A percentile compares a stretch with the other conserved stretches of the same genome.
These are phyloP conservation scores for Cladosporium sphaerospermum DNA, from an alignment of 2,329 filamentous ascomycete species.

Conservation along the genomic window DNA sequence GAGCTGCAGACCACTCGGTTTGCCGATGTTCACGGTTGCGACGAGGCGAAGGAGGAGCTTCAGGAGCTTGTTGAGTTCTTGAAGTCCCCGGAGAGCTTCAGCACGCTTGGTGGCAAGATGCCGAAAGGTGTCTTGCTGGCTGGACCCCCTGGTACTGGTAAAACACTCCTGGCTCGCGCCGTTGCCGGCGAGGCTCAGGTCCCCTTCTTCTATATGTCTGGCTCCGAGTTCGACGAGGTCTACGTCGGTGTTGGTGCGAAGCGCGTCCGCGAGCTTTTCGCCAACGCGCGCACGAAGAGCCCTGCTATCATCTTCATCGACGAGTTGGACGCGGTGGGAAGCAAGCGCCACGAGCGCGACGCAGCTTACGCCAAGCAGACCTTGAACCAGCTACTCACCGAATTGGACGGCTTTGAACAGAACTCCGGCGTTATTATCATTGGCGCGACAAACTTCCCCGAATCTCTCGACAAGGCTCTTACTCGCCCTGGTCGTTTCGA, in stretches of 20 bases:
- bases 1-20: slow-evolving; percentile 90
- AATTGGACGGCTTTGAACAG: slow-evolving; percentile 94
- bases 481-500: slow-evolving; percentile 94
- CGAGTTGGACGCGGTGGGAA: slow-evolving; percentile 88
- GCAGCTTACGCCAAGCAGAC: slow-evolving; percentile 96
- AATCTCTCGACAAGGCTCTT: slow-evolving; percentile 88
- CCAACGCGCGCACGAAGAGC: slow-evolving; percentile 73
- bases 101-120: slow-evolving; percentile 87
- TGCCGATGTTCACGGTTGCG: slow-evolving; percentile 89
- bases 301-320: slow-evolving; percentile 95
- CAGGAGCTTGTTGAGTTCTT: slow-evolving; percentile 96
- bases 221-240: slow-evolving; percentile 95
- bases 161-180: slow-evolving; percentile 89
- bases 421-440: slow-evolving; percentile 93
- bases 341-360: slow-evolving; percentile 86
- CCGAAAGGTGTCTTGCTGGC: slow-evolving; percentile 94
- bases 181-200: slow-evolving; percentile 96
- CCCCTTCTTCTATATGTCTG: slow-evolving; percentile 99
- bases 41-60: slow-evolving; percentile 96
- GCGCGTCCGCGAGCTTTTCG: slow-evolving; percentile 89
- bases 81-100: slow-evolving; percentile 88
- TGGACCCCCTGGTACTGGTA: slow-evolving; percentile 93
- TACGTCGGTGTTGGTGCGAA: slow-evolving; percentile 97
- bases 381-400: slow-evolving; percentile 91
- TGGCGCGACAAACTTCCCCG: slow-evolving; percentile 91